Percentiles rank a stretch among this genome's conserved stretches.
phyloP scores from a whole-genome alignment of 2,329 filamentous ascomycete genomes.

The Sclerotiophoma versabilis region DNA sequence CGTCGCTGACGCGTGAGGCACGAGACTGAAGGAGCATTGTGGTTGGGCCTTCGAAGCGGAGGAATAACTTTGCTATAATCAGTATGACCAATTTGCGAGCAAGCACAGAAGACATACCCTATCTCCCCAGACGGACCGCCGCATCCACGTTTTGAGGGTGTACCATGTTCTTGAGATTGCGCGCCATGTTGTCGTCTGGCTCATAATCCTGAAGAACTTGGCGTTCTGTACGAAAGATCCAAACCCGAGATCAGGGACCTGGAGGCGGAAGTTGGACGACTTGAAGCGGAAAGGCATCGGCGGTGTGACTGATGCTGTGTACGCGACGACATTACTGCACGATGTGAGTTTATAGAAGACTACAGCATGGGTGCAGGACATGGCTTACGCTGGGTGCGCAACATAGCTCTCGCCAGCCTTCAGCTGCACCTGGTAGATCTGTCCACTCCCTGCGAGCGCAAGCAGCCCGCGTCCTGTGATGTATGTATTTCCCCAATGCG shows the following conservation, averaged over 20 bases:
- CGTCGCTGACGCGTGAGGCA: conserved; percentile 78
- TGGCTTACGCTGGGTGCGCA: conserved; percentile 70
- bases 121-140: conserved; percentile 91
- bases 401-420: conserved; percentile 87
- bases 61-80: conserved; percentile 67
- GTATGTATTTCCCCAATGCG: conserved; percentile 90
- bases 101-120: conserved; percentile 58
- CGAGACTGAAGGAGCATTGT: conserved; percentile 89
- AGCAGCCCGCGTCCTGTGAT: conserved; percentile 87
- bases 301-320: conserved; percentile 75
- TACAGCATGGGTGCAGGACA: neutral
- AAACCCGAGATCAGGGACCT: conserved; percentile 74
- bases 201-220: conserved; percentile 76
- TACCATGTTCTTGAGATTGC: conserved; percentile 69
- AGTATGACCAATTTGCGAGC: conserved; percentile 10
- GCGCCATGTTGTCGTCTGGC: conserved; percentile 76
- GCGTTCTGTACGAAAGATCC: conserved; percentile 70
- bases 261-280: conserved; percentile 75
- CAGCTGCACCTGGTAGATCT: conserved; percentile 85
- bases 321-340: conserved; percentile 83
- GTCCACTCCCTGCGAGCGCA: conserved; percentile 83
- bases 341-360: conserved; percentile 5
- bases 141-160: conserved; percentile 74
- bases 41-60: conserved; percentile 86
- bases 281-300: conserved; percentile 89